These are phyloP conservation scores for Diplodia intermedia DNA, from an alignment of 2,329 filamentous ascomycete genomes.

Conservation along the genomic window DNA sequence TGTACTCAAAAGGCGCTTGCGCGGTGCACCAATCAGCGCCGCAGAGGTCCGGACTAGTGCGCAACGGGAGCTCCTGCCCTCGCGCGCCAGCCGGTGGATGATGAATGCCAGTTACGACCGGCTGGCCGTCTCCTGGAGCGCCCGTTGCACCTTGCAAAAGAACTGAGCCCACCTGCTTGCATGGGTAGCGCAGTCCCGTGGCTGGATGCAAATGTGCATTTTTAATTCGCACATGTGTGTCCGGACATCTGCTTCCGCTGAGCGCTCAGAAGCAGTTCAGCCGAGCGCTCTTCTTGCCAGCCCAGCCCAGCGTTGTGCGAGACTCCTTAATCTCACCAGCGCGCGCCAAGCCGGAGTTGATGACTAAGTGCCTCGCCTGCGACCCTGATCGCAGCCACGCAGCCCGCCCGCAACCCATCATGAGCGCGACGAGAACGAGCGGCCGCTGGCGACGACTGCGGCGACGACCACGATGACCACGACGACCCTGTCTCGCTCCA, in stretches of 20 bases:
- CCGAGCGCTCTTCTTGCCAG: conserved; percentile 14
- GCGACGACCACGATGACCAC: not conserved
- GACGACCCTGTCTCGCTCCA: conserved; percentile 5
- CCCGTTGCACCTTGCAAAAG: no score
- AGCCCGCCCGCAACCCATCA: not conserved
- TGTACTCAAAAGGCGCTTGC: not conserved
- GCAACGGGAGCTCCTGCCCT: conserved; percentile 16
- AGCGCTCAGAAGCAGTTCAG: no score
- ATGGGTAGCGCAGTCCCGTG: no score
- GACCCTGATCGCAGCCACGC: not conserved
- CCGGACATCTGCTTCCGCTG: no score
- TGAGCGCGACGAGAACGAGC: no score
- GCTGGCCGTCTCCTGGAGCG: no score
- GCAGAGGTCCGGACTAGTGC: not conserved
- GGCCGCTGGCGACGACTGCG: no score
- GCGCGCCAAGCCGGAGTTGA: conserved; percentile 12
- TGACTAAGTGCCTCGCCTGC: conserved; percentile 7
- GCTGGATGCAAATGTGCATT: no score
- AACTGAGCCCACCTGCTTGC: no score
- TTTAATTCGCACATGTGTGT: no score
- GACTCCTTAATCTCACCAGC: conserved; percentile 25
- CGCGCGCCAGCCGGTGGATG: conserved; percentile 24
- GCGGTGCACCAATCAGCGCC: conserved; percentile 15
- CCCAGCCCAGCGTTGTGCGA: conserved; percentile 13
- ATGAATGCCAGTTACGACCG: conserved; percentile 14